Base-by-base conservation (phyloP, 345 rosid genomes). In the Gynandropsis gynandra region DNA sequence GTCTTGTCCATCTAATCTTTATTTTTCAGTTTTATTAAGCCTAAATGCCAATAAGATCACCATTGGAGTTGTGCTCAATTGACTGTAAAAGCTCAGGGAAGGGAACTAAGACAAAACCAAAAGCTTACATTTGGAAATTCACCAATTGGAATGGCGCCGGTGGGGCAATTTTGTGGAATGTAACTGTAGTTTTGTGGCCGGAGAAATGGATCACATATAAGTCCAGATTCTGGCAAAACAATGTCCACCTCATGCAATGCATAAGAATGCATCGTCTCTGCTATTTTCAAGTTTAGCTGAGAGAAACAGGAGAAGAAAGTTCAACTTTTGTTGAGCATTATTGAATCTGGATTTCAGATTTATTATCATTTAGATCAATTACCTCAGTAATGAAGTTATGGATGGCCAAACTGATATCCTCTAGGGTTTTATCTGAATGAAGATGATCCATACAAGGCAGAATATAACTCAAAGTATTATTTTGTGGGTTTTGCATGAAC, bases 151-250 rank as follows among this genome's bases (percentile, higher is more conserved):
- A 80, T 67, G 48, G 72, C 59, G 20, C 59, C 42, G 14, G 62
- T 50, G 8, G 81, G 34, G 65, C 93, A 80, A 14, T 29, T 51
- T 19, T 59, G 64, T 4, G 80, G 78, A 7, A 34, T 54, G 47
- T 64, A 80, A 43, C 51, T 50, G 63, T 76, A 73, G 21, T 62
- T 37, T 3, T 75, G 76, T 43, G 75, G 54, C 46, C 73, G 78
- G 1, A 75, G 54, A 46, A 83, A 83, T n/a, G 88, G 93, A 48
- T 76, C 72, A 52, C 93, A 78, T 14, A 83, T 68, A 45, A 37
- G 59, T 52, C 61, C 44, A 14, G 15, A 47, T 18, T 24, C 72
- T n/a, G 59, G 17, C 7, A 33, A 29, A 9, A 51, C 43, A 15
- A 21, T 47, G 8, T 29, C 42, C 50, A 37, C 49, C 19, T 12